phyloP scores from a whole-genome alignment of 192 early-diverging fungal species.

The Irineochytrium annulatum region DNA sequence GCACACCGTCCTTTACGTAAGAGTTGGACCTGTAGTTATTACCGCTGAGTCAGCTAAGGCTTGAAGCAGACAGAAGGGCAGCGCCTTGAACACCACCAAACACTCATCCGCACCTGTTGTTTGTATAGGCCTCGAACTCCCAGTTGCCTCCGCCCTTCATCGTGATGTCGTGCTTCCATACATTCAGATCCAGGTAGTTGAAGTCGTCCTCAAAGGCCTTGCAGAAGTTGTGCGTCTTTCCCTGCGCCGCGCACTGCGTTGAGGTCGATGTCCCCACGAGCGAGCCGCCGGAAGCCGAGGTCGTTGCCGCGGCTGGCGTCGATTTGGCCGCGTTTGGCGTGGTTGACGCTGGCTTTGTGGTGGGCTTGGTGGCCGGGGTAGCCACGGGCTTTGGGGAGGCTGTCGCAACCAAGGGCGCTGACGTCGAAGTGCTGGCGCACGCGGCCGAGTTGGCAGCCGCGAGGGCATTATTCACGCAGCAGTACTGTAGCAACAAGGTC shows the following conservation, averaged over 20 bases:
- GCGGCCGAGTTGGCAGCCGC: neutral
- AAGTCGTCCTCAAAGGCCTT: slow-evolving; percentile 24
- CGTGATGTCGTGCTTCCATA: slow-evolving; percentile 29
- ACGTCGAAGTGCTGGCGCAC: neutral
- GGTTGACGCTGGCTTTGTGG: neutral
- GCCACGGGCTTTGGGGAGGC: neutral
- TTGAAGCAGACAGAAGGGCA: too few relatives aligned
- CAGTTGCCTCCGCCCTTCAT: slow-evolving; percentile 27
- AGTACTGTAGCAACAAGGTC: too few relatives aligned
- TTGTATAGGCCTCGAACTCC: slow-evolving; percentile 27
- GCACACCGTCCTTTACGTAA: slow-evolving; percentile 52
- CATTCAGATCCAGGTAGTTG: slow-evolving; percentile 9
- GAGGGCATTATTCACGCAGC: slow-evolving; percentile 1
- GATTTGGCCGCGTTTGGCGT: neutral
- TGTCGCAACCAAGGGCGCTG: neutral
- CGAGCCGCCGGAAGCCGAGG: neutral
- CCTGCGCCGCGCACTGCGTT: neutral
- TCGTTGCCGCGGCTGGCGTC: neutral
- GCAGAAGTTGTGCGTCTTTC: slow-evolving; percentile 17
- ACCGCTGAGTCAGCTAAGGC: too few relatives aligned
- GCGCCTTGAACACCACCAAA: too few relatives aligned
- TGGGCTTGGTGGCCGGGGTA: neutral
- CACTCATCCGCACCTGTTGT: too few relatives aligned
- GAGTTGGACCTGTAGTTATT: slow-evolving; percentile 54
- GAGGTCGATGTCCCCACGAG: neutral